phyloP scores from a whole-genome alignment of 139 green algal species.

The Axilococcus clingmanii region DNA sequence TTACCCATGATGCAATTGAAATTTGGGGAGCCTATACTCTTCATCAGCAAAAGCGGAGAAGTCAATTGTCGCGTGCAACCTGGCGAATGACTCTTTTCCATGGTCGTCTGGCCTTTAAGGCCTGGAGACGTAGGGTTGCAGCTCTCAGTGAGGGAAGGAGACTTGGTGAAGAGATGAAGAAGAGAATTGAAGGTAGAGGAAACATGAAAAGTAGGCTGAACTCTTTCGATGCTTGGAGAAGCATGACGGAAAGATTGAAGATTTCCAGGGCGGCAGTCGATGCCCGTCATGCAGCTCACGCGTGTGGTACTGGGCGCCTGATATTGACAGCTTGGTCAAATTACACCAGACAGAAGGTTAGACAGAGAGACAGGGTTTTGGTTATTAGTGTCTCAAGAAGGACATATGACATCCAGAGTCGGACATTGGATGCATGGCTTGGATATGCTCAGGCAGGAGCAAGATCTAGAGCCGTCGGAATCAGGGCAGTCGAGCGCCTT shows the following conservation, averaged over 20 bases:
- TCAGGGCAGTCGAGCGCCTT: constrained; percentile 15
- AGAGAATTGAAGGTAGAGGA: no score
- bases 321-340: constrained; percentile 7
- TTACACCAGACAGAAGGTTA: neutral
- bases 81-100: no score
- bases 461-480: neutral
- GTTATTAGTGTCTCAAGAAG: constrained; percentile 5
- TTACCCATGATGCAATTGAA: no score
- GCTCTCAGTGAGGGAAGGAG: no score
- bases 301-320: constrained; percentile 1
- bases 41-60: no score
- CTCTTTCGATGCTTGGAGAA: neutral
- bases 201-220: no score
- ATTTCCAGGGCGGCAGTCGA: neutral
- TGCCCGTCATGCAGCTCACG: constrained; percentile 2
- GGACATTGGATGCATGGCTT: constrained; percentile 6
- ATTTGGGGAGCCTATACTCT: no score
- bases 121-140: no score
- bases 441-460: constrained; percentile 6
- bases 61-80: no score
- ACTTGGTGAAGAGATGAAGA: no score
- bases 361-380: constrained; percentile 2
- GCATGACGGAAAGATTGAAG: neutral
- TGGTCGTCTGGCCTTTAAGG: no score
- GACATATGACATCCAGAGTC: neutral